These are phyloP conservation scores for Fusarium bactridioides DNA, from an alignment of 2,329 filamentous ascomycete species.

Conservation along the genomic window DNA sequence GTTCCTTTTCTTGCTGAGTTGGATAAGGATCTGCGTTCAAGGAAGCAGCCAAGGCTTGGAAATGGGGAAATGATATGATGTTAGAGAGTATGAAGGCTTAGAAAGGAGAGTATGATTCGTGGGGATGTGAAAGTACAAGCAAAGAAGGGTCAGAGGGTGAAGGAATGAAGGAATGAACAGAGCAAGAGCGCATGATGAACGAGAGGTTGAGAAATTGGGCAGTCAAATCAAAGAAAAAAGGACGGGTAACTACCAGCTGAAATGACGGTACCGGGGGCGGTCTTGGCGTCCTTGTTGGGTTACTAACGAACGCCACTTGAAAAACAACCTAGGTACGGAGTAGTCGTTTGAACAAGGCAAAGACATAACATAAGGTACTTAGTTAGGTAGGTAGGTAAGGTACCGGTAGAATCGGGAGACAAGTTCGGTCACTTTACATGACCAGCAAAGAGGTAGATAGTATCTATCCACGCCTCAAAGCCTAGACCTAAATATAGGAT, in stretches of 20 bases:
- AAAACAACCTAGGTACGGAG: no score
- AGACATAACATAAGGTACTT: neutral
- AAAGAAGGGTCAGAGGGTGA: slow-evolving; percentile 9
- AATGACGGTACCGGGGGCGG: slow-evolving; percentile 31
- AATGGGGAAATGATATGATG: slow-evolving; percentile 13
- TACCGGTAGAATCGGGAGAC: neutral
- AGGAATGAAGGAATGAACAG: slow-evolving; percentile 27
- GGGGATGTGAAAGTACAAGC: neutral
- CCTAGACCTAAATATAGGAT: no score
- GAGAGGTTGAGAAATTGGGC: slow-evolving; percentile 27
- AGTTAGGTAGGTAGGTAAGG: no score
- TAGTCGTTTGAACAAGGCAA: neutral
- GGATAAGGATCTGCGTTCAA: slow-evolving; percentile 33
- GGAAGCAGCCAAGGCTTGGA: slow-evolving; percentile 26
- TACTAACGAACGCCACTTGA: slow-evolving; percentile 24
- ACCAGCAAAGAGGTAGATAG: no score
- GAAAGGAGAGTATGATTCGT: slow-evolving; percentile 18
- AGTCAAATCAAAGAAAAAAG: slow-evolving; percentile 15
- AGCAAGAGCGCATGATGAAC: slow-evolving; percentile 18
- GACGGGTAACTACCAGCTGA: slow-evolving; percentile 13
- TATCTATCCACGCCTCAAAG: neutral
- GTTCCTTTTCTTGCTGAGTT: slow-evolving; percentile 9
- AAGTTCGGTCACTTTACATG: neutral
- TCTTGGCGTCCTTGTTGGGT: slow-evolving; percentile 33
- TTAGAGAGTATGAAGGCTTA: neutral